These are phyloP conservation scores for Teratosphaeria zuluensis DNA, from an alignment of 2,329 filamentous ascomycete species.

Conservation along the genomic window DNA sequence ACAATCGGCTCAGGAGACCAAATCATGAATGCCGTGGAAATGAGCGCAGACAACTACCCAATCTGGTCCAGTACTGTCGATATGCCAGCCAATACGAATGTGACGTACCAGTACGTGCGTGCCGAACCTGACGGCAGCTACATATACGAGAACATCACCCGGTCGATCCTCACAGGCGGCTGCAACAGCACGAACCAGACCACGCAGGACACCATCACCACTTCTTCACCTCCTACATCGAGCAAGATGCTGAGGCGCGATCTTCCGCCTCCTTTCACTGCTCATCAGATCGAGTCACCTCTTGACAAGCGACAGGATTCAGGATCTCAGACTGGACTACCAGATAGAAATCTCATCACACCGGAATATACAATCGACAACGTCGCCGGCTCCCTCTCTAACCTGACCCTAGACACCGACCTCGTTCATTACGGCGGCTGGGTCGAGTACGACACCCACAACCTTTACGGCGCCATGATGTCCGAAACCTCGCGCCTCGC, in stretches of 20 bases:
- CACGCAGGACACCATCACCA: constrained; percentile 22
- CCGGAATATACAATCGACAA: constrained; percentile 59
- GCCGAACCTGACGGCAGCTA: constrained; percentile 23
- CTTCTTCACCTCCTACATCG: constrained; percentile 16
- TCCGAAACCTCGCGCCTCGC: constrained; percentile 53
- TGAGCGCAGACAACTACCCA: constrained; percentile 24
- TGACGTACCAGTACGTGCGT: constrained; percentile 25
- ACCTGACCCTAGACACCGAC: constrained; percentile 52
- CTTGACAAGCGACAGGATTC: constrained; percentile 9
- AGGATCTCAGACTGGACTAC: constrained; percentile 41
- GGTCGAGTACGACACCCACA: constrained; percentile 66
- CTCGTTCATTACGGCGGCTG: constrained; percentile 58
- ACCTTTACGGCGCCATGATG: constrained; percentile 70
- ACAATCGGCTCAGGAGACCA: constrained; percentile 21
- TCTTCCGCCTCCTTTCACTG: background rate
- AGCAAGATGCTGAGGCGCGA: constrained; percentile 15
- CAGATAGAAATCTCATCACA: constrained; percentile 52
- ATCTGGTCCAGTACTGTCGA: constrained; percentile 26
- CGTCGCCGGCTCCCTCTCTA: constrained; percentile 37
- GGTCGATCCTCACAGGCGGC: constrained; percentile 22
- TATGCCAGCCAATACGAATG: constrained; percentile 20
- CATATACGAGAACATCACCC: constrained; percentile 23
- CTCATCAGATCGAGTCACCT: background rate
- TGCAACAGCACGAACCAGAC: constrained; percentile 18
- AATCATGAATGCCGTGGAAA: constrained; percentile 17